These are phyloP conservation scores for Pouteria campechiana DNA, from an alignment of 179 eudicot species.

Conservation along the genomic window DNA sequence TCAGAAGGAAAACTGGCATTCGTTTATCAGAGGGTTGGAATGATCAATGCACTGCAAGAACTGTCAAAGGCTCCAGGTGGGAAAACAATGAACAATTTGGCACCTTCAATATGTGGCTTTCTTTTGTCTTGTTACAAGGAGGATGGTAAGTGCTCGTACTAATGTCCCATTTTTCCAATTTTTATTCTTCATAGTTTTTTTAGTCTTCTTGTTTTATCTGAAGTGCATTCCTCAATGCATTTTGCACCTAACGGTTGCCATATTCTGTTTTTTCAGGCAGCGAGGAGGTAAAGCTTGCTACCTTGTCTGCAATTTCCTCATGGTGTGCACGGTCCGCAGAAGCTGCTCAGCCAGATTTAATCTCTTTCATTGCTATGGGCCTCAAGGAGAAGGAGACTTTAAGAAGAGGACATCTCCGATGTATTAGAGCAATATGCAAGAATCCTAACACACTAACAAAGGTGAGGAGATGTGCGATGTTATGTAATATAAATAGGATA, in stretches of 20 bases:
- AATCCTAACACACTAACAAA: slow-evolving; percentile 51
- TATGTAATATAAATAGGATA: background rate
- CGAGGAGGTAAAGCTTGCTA: slow-evolving; percentile 88
- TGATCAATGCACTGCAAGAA: slow-evolving; percentile 75
- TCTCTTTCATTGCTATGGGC: slow-evolving; percentile 65
- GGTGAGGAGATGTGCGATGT: slow-evolving; percentile 25
- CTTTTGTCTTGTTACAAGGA: slow-evolving; percentile 83
- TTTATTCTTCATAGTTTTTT: background rate
- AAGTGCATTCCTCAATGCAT: background rate
- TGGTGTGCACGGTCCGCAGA: slow-evolving; percentile 70
- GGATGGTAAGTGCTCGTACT: slow-evolving; percentile 43
- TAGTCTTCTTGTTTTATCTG: background rate
- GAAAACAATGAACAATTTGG: slow-evolving; percentile 48
- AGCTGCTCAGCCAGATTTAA: slow-evolving; percentile 37
- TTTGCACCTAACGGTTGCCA: background rate
- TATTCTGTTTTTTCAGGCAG: slow-evolving; percentile 44
- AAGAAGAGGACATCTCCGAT: slow-evolving; percentile 89
- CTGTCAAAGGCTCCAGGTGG: slow-evolving; percentile 78
- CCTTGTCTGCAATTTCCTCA: slow-evolving; percentile 59
- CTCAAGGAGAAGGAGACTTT: slow-evolving; percentile 85
- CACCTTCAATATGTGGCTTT: slow-evolving; percentile 48
- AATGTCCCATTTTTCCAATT: background rate
- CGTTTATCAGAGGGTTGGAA: slow-evolving; percentile 96
- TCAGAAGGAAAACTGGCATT: slow-evolving; percentile 96
- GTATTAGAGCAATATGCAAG: slow-evolving; percentile 56